Conservation (phyloP, 805 yeast genomes). For the Clavispora santaluciae region DNA sequence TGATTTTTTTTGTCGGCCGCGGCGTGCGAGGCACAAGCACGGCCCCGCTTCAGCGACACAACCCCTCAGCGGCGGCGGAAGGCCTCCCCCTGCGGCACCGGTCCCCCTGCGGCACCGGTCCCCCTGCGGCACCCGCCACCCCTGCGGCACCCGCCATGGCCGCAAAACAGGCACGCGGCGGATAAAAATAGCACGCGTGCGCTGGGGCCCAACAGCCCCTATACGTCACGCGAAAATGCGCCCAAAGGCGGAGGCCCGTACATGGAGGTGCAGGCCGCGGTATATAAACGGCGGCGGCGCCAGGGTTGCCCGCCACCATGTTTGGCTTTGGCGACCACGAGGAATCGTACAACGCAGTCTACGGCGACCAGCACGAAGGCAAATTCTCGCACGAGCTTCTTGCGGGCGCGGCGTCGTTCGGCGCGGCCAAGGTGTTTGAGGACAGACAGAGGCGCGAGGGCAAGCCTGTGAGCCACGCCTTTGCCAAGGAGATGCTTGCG, state of each 20-base stretch:
- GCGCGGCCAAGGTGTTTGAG: conserved; percentile 27
- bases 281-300: conserved; percentile 1
- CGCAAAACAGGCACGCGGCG: too few relatives aligned
- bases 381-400: conserved; percentile 27
- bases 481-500: conserved; percentile 26
- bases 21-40: conserved; percentile 1
- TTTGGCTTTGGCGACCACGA: conserved; percentile 23
- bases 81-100: too few relatives aligned
- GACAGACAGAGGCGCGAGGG: conserved; percentile 30
- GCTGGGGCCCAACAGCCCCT: too few relatives aligned
- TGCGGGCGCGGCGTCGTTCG: conserved; percentile 32
- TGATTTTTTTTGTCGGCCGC: not conserved
- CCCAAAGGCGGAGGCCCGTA: not conserved
- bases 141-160: too few relatives aligned
- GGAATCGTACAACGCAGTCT: conserved; percentile 22
- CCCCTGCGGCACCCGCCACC: too few relatives aligned
- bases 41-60: too few relatives aligned
- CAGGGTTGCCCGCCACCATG: not conserved
- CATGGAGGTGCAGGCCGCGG: not conserved
- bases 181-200: too few relatives aligned
- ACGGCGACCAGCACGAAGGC: conserved; percentile 27
- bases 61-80: too few relatives aligned
- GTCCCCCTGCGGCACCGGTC: too few relatives aligned
- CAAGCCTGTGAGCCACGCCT: conserved; percentile 26
- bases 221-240: not conserved